Evolutionary conservation across 441 rosid species (phyloP).

Genomic region (Arabidopsis lyrata): DNA sequence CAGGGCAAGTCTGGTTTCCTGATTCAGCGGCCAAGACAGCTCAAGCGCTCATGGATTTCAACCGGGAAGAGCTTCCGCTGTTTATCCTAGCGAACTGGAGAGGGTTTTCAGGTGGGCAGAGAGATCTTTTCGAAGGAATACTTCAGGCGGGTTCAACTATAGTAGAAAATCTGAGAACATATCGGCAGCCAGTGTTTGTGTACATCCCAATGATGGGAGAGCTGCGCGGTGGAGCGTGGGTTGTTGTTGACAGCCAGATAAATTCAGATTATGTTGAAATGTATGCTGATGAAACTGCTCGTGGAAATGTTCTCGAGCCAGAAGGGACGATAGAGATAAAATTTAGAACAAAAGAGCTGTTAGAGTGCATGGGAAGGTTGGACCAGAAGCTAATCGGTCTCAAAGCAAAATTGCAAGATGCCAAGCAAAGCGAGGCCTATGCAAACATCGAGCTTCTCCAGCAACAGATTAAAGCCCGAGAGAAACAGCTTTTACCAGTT

Average conservation of each 20-base stretch:
- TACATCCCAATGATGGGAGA: slow-evolving; percentile 99
- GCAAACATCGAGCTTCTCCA: slow-evolving; percentile 62
- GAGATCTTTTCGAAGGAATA: slow-evolving; percentile 99
- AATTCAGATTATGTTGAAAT: slow-evolving; percentile 96
- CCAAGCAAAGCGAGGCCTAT: slow-evolving; percentile 57
- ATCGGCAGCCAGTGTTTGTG: slow-evolving; percentile 96
- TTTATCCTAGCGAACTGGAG: slow-evolving; percentile 99
- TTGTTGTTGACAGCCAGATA: slow-evolving; percentile 93
- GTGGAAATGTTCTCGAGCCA: slow-evolving; percentile 99
- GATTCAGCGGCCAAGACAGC: slow-evolving; percentile 99
- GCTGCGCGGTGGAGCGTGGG: slow-evolving; percentile 99
- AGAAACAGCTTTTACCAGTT: slow-evolving; percentile 88
- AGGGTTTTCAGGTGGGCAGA: slow-evolving; percentile 99
- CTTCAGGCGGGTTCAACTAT: slow-evolving; percentile 99
- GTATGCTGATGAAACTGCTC: slow-evolving; percentile 97
- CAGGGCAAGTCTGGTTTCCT: slow-evolving; percentile 99
- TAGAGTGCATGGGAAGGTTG: slow-evolving; percentile 99
- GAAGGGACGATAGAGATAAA: slow-evolving; percentile 99
- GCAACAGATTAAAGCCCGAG: slow-evolving; percentile 79
- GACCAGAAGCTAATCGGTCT: slow-evolving; percentile 74
- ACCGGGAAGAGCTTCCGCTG: slow-evolving; percentile 95
- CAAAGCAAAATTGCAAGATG: slow-evolving; percentile 76
- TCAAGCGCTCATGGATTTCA: slow-evolving; percentile 96
- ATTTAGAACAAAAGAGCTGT: slow-evolving; percentile 88
- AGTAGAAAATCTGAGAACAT: slow-evolving; percentile 96